Evolutionary conservation across 108 stramenopile genomes (phyloP), one percentile per base, ranked within the genome.

Genomic region (Skeletonema marinoi): DNA sequence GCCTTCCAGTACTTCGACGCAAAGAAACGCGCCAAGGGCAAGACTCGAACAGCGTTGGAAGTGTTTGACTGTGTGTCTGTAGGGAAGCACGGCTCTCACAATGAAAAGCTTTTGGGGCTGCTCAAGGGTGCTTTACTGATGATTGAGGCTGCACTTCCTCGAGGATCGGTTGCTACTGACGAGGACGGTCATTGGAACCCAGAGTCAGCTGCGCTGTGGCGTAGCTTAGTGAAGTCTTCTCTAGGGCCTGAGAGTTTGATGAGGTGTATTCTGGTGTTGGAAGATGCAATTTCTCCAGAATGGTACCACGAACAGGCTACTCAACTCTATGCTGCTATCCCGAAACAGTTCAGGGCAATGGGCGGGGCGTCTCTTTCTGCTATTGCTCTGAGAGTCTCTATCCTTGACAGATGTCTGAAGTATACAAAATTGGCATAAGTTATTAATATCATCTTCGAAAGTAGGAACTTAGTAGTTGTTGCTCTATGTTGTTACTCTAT

Each of bases 61-160:
- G 85, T 95, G 67, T 71, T 75, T 61, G 78, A 78, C 10, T 84
- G 88, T 70, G 68, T 85, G 16, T 44, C 58, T 16, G 70, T 70
- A 10, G 39, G 77, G 19, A 76, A 75, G 10, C 36, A 44, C 32
- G 83, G 85, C 19, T 85, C 90, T 13, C 67, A 81, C 32, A 82
- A 88, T 32, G 92, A 90, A 41, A 85, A 75, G 60, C 83, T 80
- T n/a, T 78, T 93, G 41, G 81, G 68, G 1, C 41, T 79, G 13
- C 80, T 91, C 60, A 93, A 93, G 73, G 93, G 91, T 12, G 88
- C 89, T 16, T 60, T 93, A 36, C 76, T 96, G 44, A 79, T 90
- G 32, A 90, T 96, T 38, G 95, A 96, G 72, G 88, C 93, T 11
- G 90, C 95, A 16, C 76, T 93, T 16, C 95, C 95, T 9, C 50